Percentiles rank a stretch among this genome's conserved stretches.
Evolutionary conservation across 2,329 filamentous ascomycete genomes (phyloP).

Genomic region (Drechslera avenae): DNA sequence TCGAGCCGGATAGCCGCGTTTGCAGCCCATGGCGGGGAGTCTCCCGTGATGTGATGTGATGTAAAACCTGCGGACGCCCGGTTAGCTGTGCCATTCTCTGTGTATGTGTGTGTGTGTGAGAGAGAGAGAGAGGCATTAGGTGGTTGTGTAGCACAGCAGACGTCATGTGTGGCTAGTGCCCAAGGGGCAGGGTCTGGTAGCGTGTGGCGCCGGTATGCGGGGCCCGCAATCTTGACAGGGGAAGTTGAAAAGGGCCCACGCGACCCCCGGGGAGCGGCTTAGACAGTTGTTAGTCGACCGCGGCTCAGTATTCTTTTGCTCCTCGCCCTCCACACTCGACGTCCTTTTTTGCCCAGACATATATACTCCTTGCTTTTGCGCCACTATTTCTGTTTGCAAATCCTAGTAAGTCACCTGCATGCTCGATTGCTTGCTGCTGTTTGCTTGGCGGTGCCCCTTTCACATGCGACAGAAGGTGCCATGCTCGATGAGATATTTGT

Average conservation of each 20-base stretch:
- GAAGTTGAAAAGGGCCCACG: conserved; percentile 16
- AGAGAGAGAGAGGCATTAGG: neutral
- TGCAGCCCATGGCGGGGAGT: neutral
- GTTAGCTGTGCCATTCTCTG: neutral
- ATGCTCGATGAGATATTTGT: conserved; percentile 1
- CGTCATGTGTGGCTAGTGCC: conserved; percentile 19
- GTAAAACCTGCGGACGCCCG: neutral
- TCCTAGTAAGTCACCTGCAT: neutral
- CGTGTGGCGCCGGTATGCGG: conserved; percentile 18
- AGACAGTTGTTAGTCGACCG: conserved; percentile 3
- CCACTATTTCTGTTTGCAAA: neutral
- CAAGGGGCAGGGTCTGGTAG: conserved; percentile 9
- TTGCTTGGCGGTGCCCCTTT: conserved; percentile 3
- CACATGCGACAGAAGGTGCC: conserved; percentile 13
- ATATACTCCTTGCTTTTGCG: neutral
- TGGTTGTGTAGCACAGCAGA: conserved; percentile 1
- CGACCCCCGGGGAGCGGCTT: conserved; percentile 15
- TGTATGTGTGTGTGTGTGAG: neutral
- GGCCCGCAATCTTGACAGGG: conserved; percentile 16
- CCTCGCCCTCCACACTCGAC: neutral
- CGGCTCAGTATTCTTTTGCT: conserved; percentile 4
- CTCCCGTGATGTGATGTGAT: neutral
- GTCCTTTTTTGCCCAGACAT: conserved; percentile 1
- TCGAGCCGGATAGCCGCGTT: conserved; percentile 9
- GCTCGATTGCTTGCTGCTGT: neutral